Evolutionary conservation across 2,329 filamentous ascomycete genomes (phyloP).

Genomic region (Knufia fluminis): DNA sequence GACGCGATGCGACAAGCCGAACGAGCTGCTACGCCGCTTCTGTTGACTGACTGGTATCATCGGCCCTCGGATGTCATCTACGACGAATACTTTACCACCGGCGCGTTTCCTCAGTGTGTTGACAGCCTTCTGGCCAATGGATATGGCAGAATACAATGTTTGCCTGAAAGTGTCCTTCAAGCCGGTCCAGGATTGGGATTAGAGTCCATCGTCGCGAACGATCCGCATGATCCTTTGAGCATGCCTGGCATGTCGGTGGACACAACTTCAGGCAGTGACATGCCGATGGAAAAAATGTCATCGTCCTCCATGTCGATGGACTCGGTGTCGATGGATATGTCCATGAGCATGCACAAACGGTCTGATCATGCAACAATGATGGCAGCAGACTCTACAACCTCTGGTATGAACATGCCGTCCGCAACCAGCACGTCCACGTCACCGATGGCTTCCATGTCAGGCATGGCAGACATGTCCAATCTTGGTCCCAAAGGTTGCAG

Average conservation of each 20-base stretch:
- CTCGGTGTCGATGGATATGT: slow-evolving; percentile 10
- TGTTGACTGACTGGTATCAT: slow-evolving; percentile 17
- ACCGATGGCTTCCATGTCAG: slow-evolving; percentile 10
- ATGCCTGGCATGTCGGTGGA: slow-evolving; percentile 8
- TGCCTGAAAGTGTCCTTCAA: slow-evolving; percentile 14
- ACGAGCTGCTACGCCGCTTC: slow-evolving; percentile 11
- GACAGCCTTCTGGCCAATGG: slow-evolving; percentile 20
- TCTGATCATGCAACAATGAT: slow-evolving; percentile 8
- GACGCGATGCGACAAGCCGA: slow-evolving; percentile 14
- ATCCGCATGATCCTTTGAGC: slow-evolving; percentile 11
- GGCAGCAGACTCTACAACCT: slow-evolving; percentile 8
- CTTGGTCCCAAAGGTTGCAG: slow-evolving; percentile 15
- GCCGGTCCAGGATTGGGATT: slow-evolving; percentile 15
- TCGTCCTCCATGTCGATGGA: slow-evolving; percentile 8
- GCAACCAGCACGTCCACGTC: slow-evolving; percentile 9
- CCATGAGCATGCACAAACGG: slow-evolving; percentile 12
- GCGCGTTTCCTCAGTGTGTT: slow-evolving; percentile 16
- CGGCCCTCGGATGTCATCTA: slow-evolving; percentile 14
- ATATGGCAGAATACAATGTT: slow-evolving; percentile 15
- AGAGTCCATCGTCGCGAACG: slow-evolving; percentile 10
- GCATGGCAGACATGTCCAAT: slow-evolving; percentile 11
- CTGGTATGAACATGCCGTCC: slow-evolving; percentile 10
- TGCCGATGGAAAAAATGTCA: not conserved
- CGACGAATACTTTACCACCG: slow-evolving; percentile 15
- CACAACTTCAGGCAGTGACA: slow-evolving; percentile 4